A percentile compares a stretch with the other conserved stretches of the same genome.
phyloP scores from a whole-genome alignment of 805 yeast species.

The Hagleromyces aurorensis region DNA sequence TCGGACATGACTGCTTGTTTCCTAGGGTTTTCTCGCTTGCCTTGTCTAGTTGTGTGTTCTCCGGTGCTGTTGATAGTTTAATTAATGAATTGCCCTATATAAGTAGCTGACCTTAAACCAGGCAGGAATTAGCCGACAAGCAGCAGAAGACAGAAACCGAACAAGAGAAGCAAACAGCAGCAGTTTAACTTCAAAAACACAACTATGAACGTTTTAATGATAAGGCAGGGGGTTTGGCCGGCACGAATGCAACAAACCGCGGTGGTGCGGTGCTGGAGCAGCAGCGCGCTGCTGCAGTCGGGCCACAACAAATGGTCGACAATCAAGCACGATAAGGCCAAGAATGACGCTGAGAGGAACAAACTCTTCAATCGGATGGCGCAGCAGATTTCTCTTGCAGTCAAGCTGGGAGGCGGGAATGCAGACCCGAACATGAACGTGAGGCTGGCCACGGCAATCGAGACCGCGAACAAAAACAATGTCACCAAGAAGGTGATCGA shows the following conservation, averaged over 20 bases:
- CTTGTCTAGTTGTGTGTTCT: background rate
- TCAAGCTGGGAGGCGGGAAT: constrained; percentile 55
- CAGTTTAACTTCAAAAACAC: no score
- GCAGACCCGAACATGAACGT: constrained; percentile 52
- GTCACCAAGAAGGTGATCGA: constrained; percentile 82
- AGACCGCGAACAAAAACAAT: constrained; percentile 64
- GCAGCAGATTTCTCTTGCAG: constrained; percentile 65
- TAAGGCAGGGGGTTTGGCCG: no score
- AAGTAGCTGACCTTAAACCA: background rate
- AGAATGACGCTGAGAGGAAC: constrained; percentile 75
- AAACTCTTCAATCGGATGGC: constrained; percentile 64
- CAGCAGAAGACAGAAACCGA: background rate
- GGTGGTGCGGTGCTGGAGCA: no score
- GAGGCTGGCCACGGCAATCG: constrained; percentile 62
- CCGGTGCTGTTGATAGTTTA: no score
- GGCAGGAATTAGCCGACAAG: background rate
- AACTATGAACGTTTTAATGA: no score
- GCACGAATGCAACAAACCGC: no score
- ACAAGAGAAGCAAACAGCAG: no score
- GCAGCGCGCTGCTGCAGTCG: constrained; percentile 12
- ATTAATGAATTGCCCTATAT: background rate
- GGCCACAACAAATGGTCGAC: constrained; percentile 97
- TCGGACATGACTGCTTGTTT: constrained; percentile 18
- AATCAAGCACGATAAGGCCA: constrained; percentile 89
- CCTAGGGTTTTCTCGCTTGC: background rate